phyloP scores from a whole-genome alignment of 129 eudicot species.

The Silybum marianum region DNA sequence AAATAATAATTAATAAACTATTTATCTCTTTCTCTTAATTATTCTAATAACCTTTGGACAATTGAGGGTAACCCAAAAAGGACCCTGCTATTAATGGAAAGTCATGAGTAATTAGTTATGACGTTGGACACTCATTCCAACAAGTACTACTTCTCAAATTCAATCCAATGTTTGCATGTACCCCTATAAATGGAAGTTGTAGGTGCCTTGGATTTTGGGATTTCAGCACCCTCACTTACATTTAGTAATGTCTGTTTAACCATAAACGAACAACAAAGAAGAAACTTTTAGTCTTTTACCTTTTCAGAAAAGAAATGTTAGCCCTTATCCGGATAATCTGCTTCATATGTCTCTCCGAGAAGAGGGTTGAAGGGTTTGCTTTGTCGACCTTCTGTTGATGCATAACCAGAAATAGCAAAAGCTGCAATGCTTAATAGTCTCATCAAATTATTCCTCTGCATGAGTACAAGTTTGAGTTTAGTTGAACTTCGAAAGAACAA shows the following conservation, averaged over 20 bases:
- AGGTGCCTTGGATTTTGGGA: too few relatives aligned
- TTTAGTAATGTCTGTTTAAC: background rate
- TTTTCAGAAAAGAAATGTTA: slow-evolving; percentile 92
- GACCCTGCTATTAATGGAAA: too few relatives aligned
- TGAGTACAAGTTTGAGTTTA: slow-evolving; percentile 7
- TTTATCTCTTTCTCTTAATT: too few relatives aligned
- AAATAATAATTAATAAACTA: too few relatives aligned
- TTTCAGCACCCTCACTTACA: too few relatives aligned
- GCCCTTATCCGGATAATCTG: slow-evolving; percentile 98
- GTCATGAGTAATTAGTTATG: too few relatives aligned
- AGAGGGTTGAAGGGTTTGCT: slow-evolving; percentile 99
- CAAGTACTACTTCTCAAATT: too few relatives aligned
- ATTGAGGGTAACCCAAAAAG: too few relatives aligned
- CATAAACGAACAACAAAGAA: background rate
- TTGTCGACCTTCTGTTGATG: slow-evolving; percentile 96
- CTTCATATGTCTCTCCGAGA: slow-evolving; percentile 97
- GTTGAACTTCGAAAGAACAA: slow-evolving; percentile 1
- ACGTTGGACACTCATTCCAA: too few relatives aligned
- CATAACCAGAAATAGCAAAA: slow-evolving; percentile 96
- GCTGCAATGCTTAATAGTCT: slow-evolving; percentile 90
- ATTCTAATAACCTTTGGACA: too few relatives aligned
- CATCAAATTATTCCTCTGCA: slow-evolving; percentile 97
- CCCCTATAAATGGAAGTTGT: too few relatives aligned
- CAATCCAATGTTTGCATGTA: too few relatives aligned
- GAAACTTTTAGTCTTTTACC: slow-evolving; percentile 38